These are phyloP conservation scores for Avena sativa DNA, from an alignment of 176 grass and related monocot genomes.

Conservation along the genomic window DNA sequence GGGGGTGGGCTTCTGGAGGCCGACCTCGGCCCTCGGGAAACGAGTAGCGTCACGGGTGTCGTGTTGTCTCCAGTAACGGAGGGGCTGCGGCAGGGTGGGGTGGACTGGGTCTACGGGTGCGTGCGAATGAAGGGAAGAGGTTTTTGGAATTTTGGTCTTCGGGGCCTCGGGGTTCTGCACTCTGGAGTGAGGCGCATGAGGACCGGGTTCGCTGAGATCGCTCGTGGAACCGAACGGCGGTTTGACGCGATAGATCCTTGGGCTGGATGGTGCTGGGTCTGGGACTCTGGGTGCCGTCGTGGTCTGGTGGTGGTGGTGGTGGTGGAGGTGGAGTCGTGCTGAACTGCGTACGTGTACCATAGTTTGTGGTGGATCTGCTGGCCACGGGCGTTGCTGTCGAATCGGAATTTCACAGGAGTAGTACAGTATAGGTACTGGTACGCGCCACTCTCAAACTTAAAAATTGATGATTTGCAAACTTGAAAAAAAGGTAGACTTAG, in stretches of 20 bases:
- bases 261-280: background rate
- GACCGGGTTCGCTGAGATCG: constrained; percentile 10
- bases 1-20: constrained; percentile 6
- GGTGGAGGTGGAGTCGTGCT: background rate
- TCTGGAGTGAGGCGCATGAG: background rate
- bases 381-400: background rate
- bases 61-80: background rate
- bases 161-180: background rate
- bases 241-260: background rate
- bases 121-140: background rate
- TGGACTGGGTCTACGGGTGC: background rate
- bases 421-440: no score
- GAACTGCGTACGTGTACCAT: constrained; percentile 9
- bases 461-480: no score
- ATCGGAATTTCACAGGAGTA: no score
- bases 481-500: no score
- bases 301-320: background rate
- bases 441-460: no score
- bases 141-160: background rate
- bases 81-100: background rate
- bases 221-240: background rate
- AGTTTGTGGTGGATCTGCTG: background rate
- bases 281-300: background rate
- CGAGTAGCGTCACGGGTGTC: constrained; percentile 38
- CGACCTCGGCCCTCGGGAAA: constrained; percentile 3